A percentile compares a stretch with the other conserved stretches of the same genome.
Evolutionary conservation across 345 rosid species (phyloP).

Genomic region (Populus nigra): DNA sequence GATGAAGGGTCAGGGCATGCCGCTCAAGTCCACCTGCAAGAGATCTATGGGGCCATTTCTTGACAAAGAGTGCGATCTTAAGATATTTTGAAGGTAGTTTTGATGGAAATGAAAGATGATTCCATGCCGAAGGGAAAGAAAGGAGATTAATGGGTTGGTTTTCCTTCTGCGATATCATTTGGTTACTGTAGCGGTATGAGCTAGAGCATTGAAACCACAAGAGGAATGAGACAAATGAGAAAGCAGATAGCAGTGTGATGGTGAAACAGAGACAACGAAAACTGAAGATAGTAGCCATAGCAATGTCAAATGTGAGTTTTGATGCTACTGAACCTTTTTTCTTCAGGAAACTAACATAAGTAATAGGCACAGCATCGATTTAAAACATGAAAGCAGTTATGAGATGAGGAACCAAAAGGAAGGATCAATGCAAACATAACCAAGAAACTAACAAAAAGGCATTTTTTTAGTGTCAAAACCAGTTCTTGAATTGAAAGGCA

Average conservation of each 20-base stretch:
- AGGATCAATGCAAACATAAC: neutral
- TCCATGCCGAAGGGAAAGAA: slow-evolving; percentile 66
- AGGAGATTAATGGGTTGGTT: slow-evolving; percentile 57
- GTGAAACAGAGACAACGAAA: slow-evolving; percentile 52
- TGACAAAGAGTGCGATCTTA: slow-evolving; percentile 77
- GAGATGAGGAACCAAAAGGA: neutral
- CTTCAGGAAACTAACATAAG: neutral
- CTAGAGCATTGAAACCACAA: slow-evolving; percentile 45
- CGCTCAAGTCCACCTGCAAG: slow-evolving; percentile 88
- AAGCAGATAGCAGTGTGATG: slow-evolving; percentile 41
- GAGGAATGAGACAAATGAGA: slow-evolving; percentile 57
- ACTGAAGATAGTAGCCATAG: slow-evolving; percentile 53
- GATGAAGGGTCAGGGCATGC: slow-evolving; percentile 83
- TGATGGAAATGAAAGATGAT: slow-evolving; percentile 50
- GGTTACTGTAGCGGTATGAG: slow-evolving; percentile 36
- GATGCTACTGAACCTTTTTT: neutral
- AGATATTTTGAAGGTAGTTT: slow-evolving; percentile 43
- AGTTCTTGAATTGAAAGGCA: slow-evolving; percentile 20
- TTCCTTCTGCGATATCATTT: slow-evolving; percentile 20
- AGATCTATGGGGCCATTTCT: slow-evolving; percentile 85
- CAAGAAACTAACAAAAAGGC: neutral
- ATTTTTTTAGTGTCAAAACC: neutral
- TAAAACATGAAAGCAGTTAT: neutral
- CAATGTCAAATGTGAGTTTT: slow-evolving; percentile 7
- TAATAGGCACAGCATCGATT: slow-evolving; percentile 14